A percentile compares a stretch with the other conserved stretches of the same genome.
Evolutionary conservation across 2,329 filamentous ascomycete genomes (phyloP).

Genomic region (Clathrospora elynae): DNA sequence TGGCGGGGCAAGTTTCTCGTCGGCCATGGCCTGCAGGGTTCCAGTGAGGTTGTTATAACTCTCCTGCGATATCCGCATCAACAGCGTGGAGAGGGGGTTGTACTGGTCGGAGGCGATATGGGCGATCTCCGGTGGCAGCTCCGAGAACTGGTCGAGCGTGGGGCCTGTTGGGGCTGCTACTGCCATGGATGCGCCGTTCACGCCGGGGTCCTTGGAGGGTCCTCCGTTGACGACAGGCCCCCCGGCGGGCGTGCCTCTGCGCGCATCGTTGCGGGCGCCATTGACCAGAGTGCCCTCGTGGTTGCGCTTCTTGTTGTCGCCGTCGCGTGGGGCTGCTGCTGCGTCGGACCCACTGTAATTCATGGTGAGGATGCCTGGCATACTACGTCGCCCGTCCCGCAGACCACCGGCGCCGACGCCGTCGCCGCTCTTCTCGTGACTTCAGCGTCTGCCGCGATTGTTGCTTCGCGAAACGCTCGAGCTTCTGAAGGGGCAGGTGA

Average conservation of each 20-base stretch:
- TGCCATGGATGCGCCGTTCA: constrained; percentile 27
- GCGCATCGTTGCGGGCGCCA: constrained; percentile 26
- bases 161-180: constrained; percentile 10
- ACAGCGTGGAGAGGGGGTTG: constrained; percentile 73
- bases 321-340: constrained; percentile 37
- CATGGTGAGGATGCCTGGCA: constrained; percentile 58
- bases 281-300: constrained; percentile 41
- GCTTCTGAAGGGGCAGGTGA: background rate
- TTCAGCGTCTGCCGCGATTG: background rate
- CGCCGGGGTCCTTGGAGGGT: constrained; percentile 9
- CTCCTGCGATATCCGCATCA: constrained; percentile 79
- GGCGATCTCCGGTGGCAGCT: constrained; percentile 58
- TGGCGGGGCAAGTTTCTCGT: constrained; percentile 64
- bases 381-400: constrained; percentile 45
- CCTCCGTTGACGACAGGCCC: constrained; percentile 20
- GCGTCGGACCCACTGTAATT: constrained; percentile 50
- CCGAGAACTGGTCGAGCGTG: constrained; percentile 28
- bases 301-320: constrained; percentile 38
- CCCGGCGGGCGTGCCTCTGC: constrained; percentile 19
- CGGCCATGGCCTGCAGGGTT: constrained; percentile 70
- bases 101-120: constrained; percentile 76
- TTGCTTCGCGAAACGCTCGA: background rate
- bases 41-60: constrained; percentile 79
- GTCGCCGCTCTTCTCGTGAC: constrained; percentile 33
- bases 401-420: constrained; percentile 37